phyloP scores from a whole-genome alignment of 148 eudicot species.

The Amaranthus cruentus region DNA sequence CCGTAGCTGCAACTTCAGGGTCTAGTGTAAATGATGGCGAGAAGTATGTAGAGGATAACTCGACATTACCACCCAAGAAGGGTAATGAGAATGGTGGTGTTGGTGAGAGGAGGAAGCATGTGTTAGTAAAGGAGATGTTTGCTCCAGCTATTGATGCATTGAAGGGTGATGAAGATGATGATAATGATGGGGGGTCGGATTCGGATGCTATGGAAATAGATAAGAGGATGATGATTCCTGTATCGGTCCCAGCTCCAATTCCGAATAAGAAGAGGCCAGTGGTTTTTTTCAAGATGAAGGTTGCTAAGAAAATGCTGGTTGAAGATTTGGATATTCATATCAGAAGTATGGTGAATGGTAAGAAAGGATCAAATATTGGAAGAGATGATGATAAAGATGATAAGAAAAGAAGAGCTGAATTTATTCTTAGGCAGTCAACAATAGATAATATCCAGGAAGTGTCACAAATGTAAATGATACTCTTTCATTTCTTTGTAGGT shows the following conservation, averaged over 20 bases:
- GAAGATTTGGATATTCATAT: conserved; percentile 65
- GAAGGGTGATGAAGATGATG: conserved; percentile 27
- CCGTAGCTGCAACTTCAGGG: conserved; percentile 37
- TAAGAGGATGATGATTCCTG: conserved; percentile 17
- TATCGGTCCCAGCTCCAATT: conserved; percentile 10
- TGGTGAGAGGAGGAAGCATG: conserved; percentile 32
- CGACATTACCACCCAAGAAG: conserved; percentile 48
- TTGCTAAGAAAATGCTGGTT: conserved; percentile 53
- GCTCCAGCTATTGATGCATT: conserved; percentile 72
- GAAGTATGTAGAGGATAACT: conserved; percentile 21
- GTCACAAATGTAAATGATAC: conserved; percentile 45
- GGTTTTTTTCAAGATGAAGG: conserved; percentile 55
- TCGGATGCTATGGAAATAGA: conserved; percentile 39
- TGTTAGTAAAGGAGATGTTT: conserved; percentile 56
- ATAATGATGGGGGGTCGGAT: conserved; percentile 19
- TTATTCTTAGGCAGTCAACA: conserved; percentile 60
- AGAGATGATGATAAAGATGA: conserved; percentile 80
- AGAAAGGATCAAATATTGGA: conserved; percentile 29
- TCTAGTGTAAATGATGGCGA: conserved; percentile 22
- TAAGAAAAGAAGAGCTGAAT: conserved; percentile 76
- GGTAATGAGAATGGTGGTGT: conserved; percentile 20
- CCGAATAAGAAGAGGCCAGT: conserved; percentile 35
- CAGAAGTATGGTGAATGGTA: conserved; percentile 27
- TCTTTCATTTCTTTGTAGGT: conserved; percentile 17
- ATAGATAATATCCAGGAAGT: conserved; percentile 61